phyloP scores from a whole-genome alignment of 192 early-diverging fungal species.

The Lunasporangiospora selenospora region DNA sequence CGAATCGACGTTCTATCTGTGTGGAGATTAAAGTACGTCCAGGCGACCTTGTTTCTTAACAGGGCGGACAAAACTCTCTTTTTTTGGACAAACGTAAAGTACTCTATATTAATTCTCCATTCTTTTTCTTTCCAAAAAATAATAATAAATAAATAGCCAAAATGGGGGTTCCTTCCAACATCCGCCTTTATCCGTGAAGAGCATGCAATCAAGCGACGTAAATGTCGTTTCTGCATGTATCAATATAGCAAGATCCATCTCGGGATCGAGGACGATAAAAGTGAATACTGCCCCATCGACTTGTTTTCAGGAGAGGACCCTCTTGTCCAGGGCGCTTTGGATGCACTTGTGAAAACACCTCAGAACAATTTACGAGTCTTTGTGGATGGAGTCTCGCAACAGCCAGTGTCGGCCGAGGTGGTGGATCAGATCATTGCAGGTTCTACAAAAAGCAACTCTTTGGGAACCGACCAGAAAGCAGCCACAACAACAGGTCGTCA shows the following conservation, averaged over 20 bases:
- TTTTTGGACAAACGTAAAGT: too few relatives aligned
- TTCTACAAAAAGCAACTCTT: background rate
- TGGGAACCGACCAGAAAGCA: background rate
- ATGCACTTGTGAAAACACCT: slow-evolving; percentile 47
- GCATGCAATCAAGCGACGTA: slow-evolving; percentile 56
- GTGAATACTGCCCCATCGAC: slow-evolving; percentile 74
- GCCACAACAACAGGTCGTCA: background rate
- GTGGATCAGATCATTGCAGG: background rate
- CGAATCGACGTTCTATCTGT: slow-evolving; percentile 28
- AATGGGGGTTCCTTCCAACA: slow-evolving; percentile 73
- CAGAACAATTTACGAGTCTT: slow-evolving; percentile 65
- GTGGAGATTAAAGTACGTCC: slow-evolving; percentile 62
- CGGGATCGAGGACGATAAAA: slow-evolving; percentile 22
- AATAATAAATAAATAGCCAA: slow-evolving; percentile 54
- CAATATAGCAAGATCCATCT: slow-evolving; percentile 58
- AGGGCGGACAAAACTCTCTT: too few relatives aligned
- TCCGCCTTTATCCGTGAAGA: slow-evolving; percentile 46
- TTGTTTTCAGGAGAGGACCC: slow-evolving; percentile 54
- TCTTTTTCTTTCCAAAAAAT: background rate
- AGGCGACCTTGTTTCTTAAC: too few relatives aligned
- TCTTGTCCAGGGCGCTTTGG: slow-evolving; percentile 48
- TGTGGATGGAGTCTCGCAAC: slow-evolving; percentile 47
- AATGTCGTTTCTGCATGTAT: slow-evolving; percentile 84
- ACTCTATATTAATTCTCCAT: too few relatives aligned
- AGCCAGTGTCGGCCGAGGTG: background rate